phyloP scores from a whole-genome alignment of 129 eudicot genomes.

The Centaurea solstitialis region DNA sequence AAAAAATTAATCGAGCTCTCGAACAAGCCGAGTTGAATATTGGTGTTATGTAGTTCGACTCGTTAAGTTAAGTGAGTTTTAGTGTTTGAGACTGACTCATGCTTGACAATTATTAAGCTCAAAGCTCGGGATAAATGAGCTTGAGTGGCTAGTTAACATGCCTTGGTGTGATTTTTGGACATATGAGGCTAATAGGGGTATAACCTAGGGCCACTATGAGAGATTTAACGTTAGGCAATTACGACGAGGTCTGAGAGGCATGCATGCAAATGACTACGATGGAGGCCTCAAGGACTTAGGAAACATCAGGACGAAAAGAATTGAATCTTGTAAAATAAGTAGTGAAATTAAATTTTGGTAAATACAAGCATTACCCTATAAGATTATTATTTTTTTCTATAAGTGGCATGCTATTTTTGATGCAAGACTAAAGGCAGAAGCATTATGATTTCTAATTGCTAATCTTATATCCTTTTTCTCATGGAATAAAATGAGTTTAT shows the following conservation, averaged over 20 bases:
- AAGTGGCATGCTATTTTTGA: not conserved
- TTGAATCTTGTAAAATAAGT: not conserved
- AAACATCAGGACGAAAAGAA: not conserved
- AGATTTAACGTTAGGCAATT: not conserved
- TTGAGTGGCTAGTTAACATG: not conserved
- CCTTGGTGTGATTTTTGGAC: not conserved
- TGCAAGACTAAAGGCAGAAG: not conserved
- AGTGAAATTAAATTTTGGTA: constrained; percentile 1
- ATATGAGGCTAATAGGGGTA: not conserved
- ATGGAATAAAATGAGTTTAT: not conserved
- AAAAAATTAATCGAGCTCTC: not conserved
- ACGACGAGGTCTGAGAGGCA: not conserved
- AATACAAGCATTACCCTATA: not conserved
- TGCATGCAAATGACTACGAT: not conserved
- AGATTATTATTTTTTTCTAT: not conserved
- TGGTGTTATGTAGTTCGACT: not conserved
- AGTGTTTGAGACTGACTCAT: not conserved
- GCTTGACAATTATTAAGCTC: not conserved
- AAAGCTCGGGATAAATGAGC: not conserved
- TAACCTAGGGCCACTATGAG: not conserved
- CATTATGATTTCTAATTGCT: not conserved
- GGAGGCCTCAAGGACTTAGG: not conserved
- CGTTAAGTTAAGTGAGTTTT: not conserved
- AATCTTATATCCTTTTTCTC: not conserved
- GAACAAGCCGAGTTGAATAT: not conserved